phyloP scores from a whole-genome alignment of 768 basidiomycete species.

The Trametes meyenii region DNA sequence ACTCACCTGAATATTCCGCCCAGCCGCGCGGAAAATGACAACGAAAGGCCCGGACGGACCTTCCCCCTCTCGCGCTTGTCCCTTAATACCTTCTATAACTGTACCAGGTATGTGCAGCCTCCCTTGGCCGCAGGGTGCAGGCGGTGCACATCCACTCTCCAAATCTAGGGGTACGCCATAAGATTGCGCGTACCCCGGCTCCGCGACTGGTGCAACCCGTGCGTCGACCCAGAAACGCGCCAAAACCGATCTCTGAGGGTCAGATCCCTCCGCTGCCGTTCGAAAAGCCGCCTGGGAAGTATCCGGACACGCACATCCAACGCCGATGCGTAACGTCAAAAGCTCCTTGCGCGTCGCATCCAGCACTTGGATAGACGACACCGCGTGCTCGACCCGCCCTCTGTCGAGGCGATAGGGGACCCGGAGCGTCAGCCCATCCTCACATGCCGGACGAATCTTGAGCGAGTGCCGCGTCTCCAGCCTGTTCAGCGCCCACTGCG shows the following conservation, averaged over 20 bases:
- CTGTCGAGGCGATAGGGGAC: neutral
- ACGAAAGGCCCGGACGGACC: neutral
- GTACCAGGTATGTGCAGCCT: neutral
- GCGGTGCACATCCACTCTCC: neutral
- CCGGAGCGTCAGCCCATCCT: neutral
- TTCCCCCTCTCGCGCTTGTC: constrained; percentile 1
- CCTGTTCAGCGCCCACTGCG: neutral
- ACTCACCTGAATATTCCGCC: neutral
- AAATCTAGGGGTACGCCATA: neutral
- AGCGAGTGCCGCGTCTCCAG: neutral
- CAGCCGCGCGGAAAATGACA: neutral
- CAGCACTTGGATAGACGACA: neutral
- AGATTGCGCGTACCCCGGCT: neutral
- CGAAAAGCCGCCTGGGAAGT: neutral
- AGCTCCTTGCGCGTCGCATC: neutral
- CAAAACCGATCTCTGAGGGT: too few species aligned
- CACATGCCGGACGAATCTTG: neutral
- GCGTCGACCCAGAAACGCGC: constrained; percentile 2
- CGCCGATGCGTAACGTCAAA: neutral
- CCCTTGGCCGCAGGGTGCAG: neutral
- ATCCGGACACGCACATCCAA: neutral
- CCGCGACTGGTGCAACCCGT: neutral
- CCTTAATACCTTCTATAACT: too few species aligned
- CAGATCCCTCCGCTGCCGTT: neutral
- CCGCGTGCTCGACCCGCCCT: constrained; percentile 1